phyloP scores from a whole-genome alignment of 2,329 filamentous ascomycete species.

The Penicillium griseofulvum region DNA sequence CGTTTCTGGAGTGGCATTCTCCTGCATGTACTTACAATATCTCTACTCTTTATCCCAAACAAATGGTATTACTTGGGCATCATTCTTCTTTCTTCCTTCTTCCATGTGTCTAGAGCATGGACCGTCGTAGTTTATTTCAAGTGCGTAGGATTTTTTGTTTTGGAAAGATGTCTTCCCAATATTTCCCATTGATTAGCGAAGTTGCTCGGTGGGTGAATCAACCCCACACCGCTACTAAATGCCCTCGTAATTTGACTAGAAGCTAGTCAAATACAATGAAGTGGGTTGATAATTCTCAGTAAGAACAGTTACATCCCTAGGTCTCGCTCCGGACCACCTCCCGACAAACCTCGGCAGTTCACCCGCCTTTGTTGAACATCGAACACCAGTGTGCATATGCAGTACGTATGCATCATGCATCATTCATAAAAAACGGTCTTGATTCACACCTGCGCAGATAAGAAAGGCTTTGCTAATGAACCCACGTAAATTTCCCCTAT shows the following conservation, averaged over 20 bases:
- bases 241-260: neutral
- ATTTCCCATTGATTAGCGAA: neutral
- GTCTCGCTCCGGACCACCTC: neutral
- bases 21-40: constrained; percentile 20
- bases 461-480: neutral
- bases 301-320: neutral
- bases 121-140: neutral
- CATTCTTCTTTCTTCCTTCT: neutral
- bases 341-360: neutral
- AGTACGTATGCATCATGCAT: neutral
- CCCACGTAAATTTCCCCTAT: neutral
- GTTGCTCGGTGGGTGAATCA: neutral
- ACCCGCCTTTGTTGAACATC: neutral
- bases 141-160: neutral
- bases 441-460: neutral
- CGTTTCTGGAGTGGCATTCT: constrained; percentile 10
- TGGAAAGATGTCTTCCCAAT: no score
- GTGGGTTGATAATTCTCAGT: no score
- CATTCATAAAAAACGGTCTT: neutral
- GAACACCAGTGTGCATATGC: neutral
- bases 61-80: constrained; percentile 2
- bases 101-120: neutral
- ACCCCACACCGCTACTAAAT: neutral
- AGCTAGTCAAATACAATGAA: neutral
- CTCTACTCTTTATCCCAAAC: constrained; percentile 13